Evolutionary conservation across 192 early-diverging fungal species (phyloP).

Genomic region (Rhizophagus sp.): DNA sequence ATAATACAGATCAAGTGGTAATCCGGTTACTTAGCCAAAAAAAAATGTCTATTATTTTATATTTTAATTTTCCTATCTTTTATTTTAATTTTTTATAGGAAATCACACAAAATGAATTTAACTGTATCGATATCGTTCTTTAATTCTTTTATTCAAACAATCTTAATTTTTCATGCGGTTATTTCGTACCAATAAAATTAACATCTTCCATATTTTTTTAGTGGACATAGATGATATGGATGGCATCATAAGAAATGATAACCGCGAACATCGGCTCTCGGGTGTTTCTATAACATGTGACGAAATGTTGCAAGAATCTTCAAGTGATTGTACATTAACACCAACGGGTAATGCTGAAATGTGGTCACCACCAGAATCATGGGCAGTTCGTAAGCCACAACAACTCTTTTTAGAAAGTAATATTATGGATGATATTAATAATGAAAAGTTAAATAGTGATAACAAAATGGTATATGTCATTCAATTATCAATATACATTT

Average conservation of each 20-base stretch:
- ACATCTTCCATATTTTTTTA: slow-evolving; percentile 1
- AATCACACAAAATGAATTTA: background rate
- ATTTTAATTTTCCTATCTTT: background rate
- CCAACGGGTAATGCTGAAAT: slow-evolving; percentile 35
- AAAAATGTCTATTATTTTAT: background rate
- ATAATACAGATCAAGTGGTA: background rate
- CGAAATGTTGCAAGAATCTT: background rate
- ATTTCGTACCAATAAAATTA: background rate
- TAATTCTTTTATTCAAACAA: background rate
- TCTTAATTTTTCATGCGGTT: background rate
- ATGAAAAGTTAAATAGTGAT: slow-evolving; percentile 16
- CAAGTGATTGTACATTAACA: background rate
- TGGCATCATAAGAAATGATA: slow-evolving; percentile 45
- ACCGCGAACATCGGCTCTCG: slow-evolving; percentile 17
- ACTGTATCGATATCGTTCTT: slow-evolving; percentile 2
- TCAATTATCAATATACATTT: slow-evolving; percentile 31
- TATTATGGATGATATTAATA: slow-evolving; percentile 35
- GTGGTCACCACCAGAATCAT: slow-evolving; percentile 73
- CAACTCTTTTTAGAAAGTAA: slow-evolving; percentile 30
- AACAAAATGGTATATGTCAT: slow-evolving; percentile 23
- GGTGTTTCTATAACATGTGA: background rate
- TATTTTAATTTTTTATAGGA: background rate
- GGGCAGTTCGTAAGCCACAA: slow-evolving; percentile 62
- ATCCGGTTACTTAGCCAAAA: background rate
- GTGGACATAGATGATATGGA: slow-evolving; percentile 48